Conservation (phyloP, 495 filamentous ascomycete species). For the Bathelium albidoporum region DNA sequence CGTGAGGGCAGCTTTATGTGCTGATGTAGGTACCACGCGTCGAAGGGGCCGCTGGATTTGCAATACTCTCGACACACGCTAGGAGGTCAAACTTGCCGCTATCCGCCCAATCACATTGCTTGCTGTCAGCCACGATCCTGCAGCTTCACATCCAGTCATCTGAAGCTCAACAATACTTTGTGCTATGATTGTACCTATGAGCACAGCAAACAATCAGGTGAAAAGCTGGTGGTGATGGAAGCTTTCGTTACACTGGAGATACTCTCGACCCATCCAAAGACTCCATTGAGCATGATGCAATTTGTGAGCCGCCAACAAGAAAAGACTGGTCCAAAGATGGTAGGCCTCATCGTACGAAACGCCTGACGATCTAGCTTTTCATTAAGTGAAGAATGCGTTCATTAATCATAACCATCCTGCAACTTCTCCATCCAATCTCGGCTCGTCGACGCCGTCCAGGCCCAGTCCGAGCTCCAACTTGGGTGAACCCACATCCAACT, state of each 20-base stretch:
- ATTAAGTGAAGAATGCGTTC: not conserved
- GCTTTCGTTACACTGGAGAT: no score
- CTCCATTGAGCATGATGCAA: not conserved
- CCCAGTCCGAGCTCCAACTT: slow-evolving; percentile 27
- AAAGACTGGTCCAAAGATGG: not conserved
- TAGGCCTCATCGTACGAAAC: not conserved
- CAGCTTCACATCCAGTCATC: no score
- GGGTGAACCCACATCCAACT: slow-evolving; percentile 23
- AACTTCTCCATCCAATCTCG: not conserved
- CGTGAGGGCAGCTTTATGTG: not conserved
- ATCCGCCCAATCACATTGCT: no score
- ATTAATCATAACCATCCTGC: not conserved
- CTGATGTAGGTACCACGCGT: not conserved
- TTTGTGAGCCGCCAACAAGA: not conserved
- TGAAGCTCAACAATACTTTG: no score
- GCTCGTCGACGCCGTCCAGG: not conserved
- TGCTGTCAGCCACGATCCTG: no score
- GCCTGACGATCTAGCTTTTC: not conserved
- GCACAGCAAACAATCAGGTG: no score
- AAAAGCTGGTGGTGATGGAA: no score
- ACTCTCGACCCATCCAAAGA: slow-evolving; percentile 1
- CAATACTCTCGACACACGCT: no score
- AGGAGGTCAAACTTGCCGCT: no score
- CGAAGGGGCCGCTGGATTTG: not conserved
- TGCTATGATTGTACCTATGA: no score